Percentiles rank a stretch among this genome's conserved stretches.
These are phyloP conservation scores for Tetrahymena borealis DNA, from an alignment of 73 alveolate species.

Conservation along the genomic window DNA sequence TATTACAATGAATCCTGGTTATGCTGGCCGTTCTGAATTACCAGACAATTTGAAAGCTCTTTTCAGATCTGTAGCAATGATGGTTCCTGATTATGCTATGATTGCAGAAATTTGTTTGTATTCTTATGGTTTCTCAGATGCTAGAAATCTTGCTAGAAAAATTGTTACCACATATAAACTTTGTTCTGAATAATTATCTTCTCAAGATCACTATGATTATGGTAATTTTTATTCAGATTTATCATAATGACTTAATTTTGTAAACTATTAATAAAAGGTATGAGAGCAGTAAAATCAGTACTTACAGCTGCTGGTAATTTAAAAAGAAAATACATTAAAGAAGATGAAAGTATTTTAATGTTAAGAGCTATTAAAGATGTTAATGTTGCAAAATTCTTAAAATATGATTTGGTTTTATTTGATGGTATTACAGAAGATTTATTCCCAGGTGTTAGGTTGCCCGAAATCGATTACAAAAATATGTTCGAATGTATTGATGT, in stretches of 20 bases:
- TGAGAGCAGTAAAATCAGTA: slow-evolving; percentile 95
- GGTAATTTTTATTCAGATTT: slow-evolving; percentile 40
- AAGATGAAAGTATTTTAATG: slow-evolving; percentile 92
- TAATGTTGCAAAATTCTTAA: slow-evolving; percentile 94
- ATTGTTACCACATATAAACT: slow-evolving; percentile 91
- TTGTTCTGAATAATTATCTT: slow-evolving; percentile 94
- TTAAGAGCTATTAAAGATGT: slow-evolving; percentile 97
- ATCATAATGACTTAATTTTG: background rate
- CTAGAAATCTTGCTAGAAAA: slow-evolving; percentile 88
- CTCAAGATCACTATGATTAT: slow-evolving; percentile 95
- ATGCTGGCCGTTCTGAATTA: slow-evolving; percentile 95
- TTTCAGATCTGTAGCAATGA: slow-evolving; percentile 97
- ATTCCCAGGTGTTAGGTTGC: slow-evolving; percentile 97
- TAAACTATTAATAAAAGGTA: background rate
- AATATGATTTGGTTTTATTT: slow-evolving; percentile 94
- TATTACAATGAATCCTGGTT: slow-evolving; percentile 98
- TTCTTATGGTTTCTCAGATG: slow-evolving; percentile 93
- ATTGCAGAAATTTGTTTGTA: slow-evolving; percentile 96
- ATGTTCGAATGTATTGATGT: slow-evolving; percentile 72
- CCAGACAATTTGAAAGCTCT: slow-evolving; percentile 95
- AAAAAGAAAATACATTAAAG: slow-evolving; percentile 89
- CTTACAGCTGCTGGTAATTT: slow-evolving; percentile 94
- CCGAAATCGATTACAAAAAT: slow-evolving; percentile 95
- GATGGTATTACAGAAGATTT: slow-evolving; percentile 93
- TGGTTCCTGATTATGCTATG: slow-evolving; percentile 97